Conservation (phyloP, 2,329 filamentous ascomycete species). For the Trichoderma sp. region DNA sequence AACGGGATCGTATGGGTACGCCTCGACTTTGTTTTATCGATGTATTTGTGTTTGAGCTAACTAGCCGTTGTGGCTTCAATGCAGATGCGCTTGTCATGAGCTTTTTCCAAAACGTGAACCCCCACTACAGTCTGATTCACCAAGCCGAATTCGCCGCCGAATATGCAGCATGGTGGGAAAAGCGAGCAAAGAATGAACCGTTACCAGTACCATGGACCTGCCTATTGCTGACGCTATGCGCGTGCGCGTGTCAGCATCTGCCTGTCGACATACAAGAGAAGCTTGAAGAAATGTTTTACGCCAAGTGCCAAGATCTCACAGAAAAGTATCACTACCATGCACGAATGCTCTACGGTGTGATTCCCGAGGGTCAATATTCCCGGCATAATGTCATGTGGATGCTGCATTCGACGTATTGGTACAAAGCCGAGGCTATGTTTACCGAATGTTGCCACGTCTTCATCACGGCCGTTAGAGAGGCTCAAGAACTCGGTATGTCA, state of each 20-base stretch:
- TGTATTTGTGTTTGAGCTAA: not conserved
- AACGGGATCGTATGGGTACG: constrained; percentile 2
- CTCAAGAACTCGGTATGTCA: constrained; percentile 34
- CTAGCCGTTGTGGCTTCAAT: not conserved
- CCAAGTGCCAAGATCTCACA: constrained; percentile 29
- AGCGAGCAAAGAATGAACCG: constrained; percentile 27
- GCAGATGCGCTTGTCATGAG: constrained; percentile 35
- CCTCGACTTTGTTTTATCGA: not conserved
- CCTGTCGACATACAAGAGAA: constrained; percentile 29
- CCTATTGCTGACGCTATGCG: constrained; percentile 35
- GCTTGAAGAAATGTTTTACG: constrained; percentile 30
- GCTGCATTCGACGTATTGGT: constrained; percentile 39
- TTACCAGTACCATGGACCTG: constrained; percentile 36
- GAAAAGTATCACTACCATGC: constrained; percentile 33
- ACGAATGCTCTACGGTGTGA: constrained; percentile 33
- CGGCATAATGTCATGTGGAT: constrained; percentile 35
- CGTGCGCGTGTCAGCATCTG: constrained; percentile 36
- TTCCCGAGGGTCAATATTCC: constrained; percentile 35
- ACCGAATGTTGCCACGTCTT: constrained; percentile 38
- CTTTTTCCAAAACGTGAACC: constrained; percentile 37
- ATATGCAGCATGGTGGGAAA: constrained; percentile 38
- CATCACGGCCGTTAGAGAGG: constrained; percentile 37
- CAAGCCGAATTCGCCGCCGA: constrained; percentile 35
- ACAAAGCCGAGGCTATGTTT: constrained; percentile 38
- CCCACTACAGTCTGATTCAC: constrained; percentile 40